Conservation (phyloP, 176 grass and related monocot species). For the maize (Zea mays) region Zm-B73-REFERENCE-NAM-5.0 NC_050097.1:29333001-29333500, state of each 20-base stretch:
- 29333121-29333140: background rate
- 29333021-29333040: background rate
- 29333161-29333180: background rate
- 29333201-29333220: background rate
- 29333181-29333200: background rate
- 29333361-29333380: background rate
- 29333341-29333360: background rate
- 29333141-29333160: background rate
- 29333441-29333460: background rate
- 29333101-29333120: background rate
- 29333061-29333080: background rate
- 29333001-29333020: background rate
- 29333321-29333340: background rate
- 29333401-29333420: background rate
- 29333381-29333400: background rate
- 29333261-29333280: too few relatives aligned
- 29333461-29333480: background rate
- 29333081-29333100: background rate
- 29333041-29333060: background rate
- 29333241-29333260: background rate
- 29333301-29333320: background rate
- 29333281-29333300: background rate
- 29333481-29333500: background rate
- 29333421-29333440: background rate
- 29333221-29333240: background rate